Conservation (phyloP, 2,329 filamentous ascomycete genomes). For the Pseudogymnoascus sp. region DNA sequence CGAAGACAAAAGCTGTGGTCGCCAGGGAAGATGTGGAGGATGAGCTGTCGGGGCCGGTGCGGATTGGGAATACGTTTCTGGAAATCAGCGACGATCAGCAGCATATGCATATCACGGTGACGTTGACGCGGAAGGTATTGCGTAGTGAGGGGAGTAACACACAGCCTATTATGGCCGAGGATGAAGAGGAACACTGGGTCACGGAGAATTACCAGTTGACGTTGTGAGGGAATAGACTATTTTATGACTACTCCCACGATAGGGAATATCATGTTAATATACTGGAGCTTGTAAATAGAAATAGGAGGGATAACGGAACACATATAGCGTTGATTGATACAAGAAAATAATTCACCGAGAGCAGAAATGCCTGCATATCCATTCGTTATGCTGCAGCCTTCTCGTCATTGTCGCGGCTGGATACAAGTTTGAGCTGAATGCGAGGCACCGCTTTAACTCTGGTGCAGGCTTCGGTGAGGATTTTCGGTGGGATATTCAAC, state of each 20-base stretch:
- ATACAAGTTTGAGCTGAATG: not conserved
- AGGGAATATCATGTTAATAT: not conserved
- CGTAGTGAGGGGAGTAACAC: not conserved
- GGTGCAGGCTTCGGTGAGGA: not conserved
- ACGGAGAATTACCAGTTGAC: not conserved
- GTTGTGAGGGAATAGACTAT: not conserved
- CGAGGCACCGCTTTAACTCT: not conserved
- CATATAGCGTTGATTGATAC: too few species aligned
- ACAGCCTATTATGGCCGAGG: not conserved
- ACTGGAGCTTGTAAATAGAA: not conserved
- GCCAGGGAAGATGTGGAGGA: not conserved
- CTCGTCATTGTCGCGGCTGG: not conserved
- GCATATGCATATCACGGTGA: not conserved
- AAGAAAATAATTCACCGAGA: too few species aligned
- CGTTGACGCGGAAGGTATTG: not conserved
- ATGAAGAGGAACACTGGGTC: not conserved
- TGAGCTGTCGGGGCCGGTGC: not conserved
- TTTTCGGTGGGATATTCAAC: not conserved
- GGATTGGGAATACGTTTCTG: not conserved
- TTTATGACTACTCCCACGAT: not conserved
- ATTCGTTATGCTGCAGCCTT: too few species aligned
- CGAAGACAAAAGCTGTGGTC: not conserved
- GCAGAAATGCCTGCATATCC: too few species aligned
- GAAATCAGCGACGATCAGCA: slow-evolving; percentile 1
- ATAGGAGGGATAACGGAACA: too few species aligned